These are phyloP conservation scores for Lanmaoa pseudosensibilis DNA, from an alignment of 768 basidiomycete genomes.

Conservation along the genomic window DNA sequence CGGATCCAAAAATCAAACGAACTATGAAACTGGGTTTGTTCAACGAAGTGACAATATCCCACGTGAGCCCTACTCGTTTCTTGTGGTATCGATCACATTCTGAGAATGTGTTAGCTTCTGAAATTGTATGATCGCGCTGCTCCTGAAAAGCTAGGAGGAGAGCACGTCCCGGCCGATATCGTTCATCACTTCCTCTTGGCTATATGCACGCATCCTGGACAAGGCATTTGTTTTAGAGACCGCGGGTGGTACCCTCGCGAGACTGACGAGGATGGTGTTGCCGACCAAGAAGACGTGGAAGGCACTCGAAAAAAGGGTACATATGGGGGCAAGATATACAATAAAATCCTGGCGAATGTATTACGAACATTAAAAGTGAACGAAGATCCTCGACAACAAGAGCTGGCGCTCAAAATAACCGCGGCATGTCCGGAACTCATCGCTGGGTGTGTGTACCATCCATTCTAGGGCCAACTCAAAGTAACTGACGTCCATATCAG, in stretches of 20 bases:
- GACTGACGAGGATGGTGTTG: conserved; percentile 39
- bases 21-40: conserved; percentile 73
- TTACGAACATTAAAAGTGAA: conserved; percentile 79
- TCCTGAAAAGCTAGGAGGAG: conserved; percentile 48
- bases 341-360: conserved; percentile 79
- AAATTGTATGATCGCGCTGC: conserved; percentile 69
- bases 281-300: conserved; percentile 39
- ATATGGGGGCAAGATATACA: conserved; percentile 57
- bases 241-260: conserved; percentile 89
- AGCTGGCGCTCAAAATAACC: conserved; percentile 79
- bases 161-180: conserved; percentile 71
- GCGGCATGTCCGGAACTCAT: conserved; percentile 84
- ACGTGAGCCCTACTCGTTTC: conserved; percentile 43
- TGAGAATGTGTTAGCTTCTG: conserved; percentile 47
- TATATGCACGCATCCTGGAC: conserved; percentile 76
- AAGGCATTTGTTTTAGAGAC: conserved; percentile 85
- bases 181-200: conserved; percentile 86
- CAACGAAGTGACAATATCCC: conserved; percentile 60
- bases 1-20: conserved; percentile 67
- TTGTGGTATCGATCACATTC: background rate
- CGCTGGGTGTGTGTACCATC: conserved; percentile 52
- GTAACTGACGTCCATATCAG: conserved; percentile 38
- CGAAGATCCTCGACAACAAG: conserved; percentile 84
- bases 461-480: background rate
- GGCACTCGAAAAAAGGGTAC: conserved; percentile 33